Evolutionary conservation across 2,329 filamentous ascomycete species (phyloP), one percentile per base, ranked within the genome.

Genomic region (Chaetomium sp.): DNA sequence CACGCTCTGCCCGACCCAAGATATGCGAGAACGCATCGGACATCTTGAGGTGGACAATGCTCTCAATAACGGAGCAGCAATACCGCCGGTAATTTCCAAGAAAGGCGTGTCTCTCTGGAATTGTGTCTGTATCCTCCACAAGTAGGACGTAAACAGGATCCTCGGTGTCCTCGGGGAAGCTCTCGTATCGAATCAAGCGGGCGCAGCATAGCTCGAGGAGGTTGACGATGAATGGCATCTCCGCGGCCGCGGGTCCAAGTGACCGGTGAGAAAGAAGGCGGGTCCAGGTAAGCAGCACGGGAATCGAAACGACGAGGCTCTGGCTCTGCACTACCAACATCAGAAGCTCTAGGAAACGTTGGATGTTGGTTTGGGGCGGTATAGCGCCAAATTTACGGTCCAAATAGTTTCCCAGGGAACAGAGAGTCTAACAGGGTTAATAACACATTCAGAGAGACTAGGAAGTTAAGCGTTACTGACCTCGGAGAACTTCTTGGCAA

Each of bases 61-160:
- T 81, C 71, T 97, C 92, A 54, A 99, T 90, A 33, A 96, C 82
- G 57, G 89, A 86, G 3, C 86, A 85, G 69, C 91, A 94, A 66
- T 96, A 97, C 57, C 94, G 82, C 41, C 94, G 81, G 70, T 99
- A 99, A 67, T 99, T 97, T 4, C 92, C 91, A 9, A 97, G 79
- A 69, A 99, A 99, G 1, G 91, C 90, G 71, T 99, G 94, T 32
- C 91, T 82, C 69, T 99, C 94, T 0, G 94, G 94, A 19, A 92
- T 77, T 0, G 92, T 97, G 66, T 99, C 94, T 54, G 96, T 95
- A 67, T 99, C 94, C 66, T 97, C 91, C 65, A 91, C 79, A 1
- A 99, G 78, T 62, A 96, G 94, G 9, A 89, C 76, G 56, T 91
- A 81, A 0, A 88, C 91, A 1, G 88, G 79, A 64, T 96, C 86